phyloP scores from a whole-genome alignment of 2,329 filamentous ascomycete species.

The Epichloe baconii region DNA sequence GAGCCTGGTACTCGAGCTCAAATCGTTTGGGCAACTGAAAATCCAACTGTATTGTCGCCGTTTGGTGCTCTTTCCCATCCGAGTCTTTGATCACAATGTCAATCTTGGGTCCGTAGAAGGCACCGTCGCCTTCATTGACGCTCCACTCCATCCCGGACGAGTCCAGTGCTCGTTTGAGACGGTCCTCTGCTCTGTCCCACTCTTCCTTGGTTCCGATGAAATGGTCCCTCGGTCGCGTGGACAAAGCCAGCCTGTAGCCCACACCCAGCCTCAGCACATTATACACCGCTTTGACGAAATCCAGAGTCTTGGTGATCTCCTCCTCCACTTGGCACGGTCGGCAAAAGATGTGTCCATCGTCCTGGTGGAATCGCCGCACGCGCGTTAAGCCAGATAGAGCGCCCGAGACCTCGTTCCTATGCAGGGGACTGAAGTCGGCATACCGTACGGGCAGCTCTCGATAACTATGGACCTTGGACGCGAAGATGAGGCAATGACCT shows the following conservation, averaged over 20 bases:
- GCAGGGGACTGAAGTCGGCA: slow-evolving; percentile 78
- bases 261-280: slow-evolving; percentile 51
- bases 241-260: slow-evolving; percentile 63
- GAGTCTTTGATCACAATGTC: slow-evolving; percentile 72
- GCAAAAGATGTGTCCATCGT: slow-evolving; percentile 87
- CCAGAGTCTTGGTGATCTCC: slow-evolving; percentile 61
- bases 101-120: slow-evolving; percentile 88
- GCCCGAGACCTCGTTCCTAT: slow-evolving; percentile 75
- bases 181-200: slow-evolving; percentile 34
- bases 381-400: slow-evolving; percentile 71
- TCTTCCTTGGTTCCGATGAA: slow-evolving; percentile 65
- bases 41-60: slow-evolving; percentile 79
- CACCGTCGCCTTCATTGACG: slow-evolving; percentile 69
- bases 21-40: slow-evolving; percentile 82
- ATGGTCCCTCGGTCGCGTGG: slow-evolving; percentile 62
- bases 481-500: slow-evolving; percentile 76
- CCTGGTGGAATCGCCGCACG: slow-evolving; percentile 78
- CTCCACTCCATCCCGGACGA: slow-evolving; percentile 62
- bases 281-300: slow-evolving; percentile 64
- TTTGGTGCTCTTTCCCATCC: slow-evolving; percentile 76
- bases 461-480: slow-evolving; percentile 59
- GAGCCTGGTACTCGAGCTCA: slow-evolving; percentile 58
- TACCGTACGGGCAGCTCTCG: slow-evolving; percentile 71
- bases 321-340: slow-evolving; percentile 59
- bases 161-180: slow-evolving; percentile 31